Base-by-base conservation (phyloP, 306 rosid species). In the Senna siamea region DNA sequence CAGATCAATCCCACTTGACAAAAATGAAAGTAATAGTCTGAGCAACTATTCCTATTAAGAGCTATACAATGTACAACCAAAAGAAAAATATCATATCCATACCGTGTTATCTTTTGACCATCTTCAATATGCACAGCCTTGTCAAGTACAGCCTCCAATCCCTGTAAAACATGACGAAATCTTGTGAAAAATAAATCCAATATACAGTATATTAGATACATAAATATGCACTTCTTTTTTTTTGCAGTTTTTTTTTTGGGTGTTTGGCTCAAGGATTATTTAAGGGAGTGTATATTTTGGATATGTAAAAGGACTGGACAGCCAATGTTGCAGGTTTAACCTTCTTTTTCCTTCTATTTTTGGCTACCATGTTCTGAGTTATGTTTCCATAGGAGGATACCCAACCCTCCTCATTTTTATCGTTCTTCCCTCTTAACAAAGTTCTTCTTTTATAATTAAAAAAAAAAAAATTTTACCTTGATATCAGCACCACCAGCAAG, bases 401-500 rank as follows among this genome's bases (percentile, higher is more conserved):
- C 18, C 4, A 32, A 5, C 8, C 19, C 10, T 60, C 44, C 66
- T 60, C 66, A 7, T 32, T 28, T 28, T 14, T 30, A 58, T 58
- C 43, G 28, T 34, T 30, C 23, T 18, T 38, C n/a, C 44, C 20
- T 38, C 6, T 17, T 17, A 35, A 30, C n/a, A 10, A 60, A 60
- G 47, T 32, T 60, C 11, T n/a, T 60, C 5, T 37, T 2, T 4
- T 2, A 37, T 2, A 5, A 4, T 5, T 26, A 26, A 26, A 48
- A 34, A 15, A 60, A 9, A 60, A 60, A 60, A 14, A 17, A 57
- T 68, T 72, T 72, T 74, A 95, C 99, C 96, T 92, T 95, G 83
- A 95, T 95, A 87, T 95, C 99, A 73, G 97, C 92, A 75, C 96
- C 97, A 67, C 93, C 99, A 32, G 98, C 97, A 82, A 95, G 99